Evolutionary conservation across 345 rosid genomes (phyloP).

Genomic region (Gossypium raimondii): DNA sequence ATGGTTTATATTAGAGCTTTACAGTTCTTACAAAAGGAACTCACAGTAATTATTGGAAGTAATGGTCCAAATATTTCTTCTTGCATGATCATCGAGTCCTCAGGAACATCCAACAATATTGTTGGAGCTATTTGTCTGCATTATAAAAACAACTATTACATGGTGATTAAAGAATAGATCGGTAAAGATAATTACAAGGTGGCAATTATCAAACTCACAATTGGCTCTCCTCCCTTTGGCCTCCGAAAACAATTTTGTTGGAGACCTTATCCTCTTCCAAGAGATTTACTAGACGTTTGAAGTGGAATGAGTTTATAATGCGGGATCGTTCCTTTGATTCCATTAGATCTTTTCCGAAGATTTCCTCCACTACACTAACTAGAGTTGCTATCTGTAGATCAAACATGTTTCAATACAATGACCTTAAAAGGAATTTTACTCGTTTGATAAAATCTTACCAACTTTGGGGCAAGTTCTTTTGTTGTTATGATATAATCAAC

Average conservation of each 20-base stretch:
- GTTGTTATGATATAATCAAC: constrained; percentile 82
- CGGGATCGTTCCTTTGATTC: constrained; percentile 79
- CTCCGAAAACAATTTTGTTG: constrained; percentile 72
- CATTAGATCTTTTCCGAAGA: constrained; percentile 71
- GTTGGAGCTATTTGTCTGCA: constrained; percentile 83
- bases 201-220: constrained; percentile 48
- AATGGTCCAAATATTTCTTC: constrained; percentile 98
- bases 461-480: constrained; percentile 61
- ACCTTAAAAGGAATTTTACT: background rate
- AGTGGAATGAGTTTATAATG: constrained; percentile 74
- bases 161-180: background rate
- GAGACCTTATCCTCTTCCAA: constrained; percentile 85
- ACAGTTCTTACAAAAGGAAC: background rate
- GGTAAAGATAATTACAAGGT: background rate
- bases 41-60: constrained; percentile 66
- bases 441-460: constrained; percentile 50
- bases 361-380: constrained; percentile 54
- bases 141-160: constrained; percentile 6
- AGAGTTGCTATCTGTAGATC: constrained; percentile 52
- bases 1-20: too few species aligned
- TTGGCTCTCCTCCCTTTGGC: constrained; percentile 56
- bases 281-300: constrained; percentile 59
- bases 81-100: constrained; percentile 69
- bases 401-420: background rate
- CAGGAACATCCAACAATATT: constrained; percentile 73